Base-by-base conservation (phyloP, 768 basidiomycete genomes). In the Boletus reticulatus region DNA sequence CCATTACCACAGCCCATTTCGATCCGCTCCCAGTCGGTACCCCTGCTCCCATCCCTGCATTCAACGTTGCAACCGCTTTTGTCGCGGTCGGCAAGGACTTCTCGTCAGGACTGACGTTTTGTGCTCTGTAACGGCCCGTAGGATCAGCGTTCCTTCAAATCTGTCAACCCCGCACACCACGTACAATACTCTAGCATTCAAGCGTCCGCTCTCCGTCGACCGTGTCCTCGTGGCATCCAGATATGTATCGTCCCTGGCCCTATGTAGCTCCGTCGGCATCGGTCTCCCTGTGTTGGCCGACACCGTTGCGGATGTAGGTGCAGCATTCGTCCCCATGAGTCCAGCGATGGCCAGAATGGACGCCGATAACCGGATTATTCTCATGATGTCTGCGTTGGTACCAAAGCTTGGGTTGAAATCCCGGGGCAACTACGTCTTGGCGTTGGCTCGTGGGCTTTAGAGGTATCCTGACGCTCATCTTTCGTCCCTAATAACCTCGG, bases 191-290 rank as follows among this genome's bases (percentile, higher is more conserved):
- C 17, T 24, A 16, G 27, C 20, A 13, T 19, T 22, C 29, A 19
- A 9, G 12, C 36, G n/a, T 43, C 37, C 55, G 12, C 54, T 31
- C 38, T 27, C 47, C 43, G 56, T 49, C 44, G 60, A 50, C 44
- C 48, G 32, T 41, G 32, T 29, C 16, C 43, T 36, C 42, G 41
- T 44, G 41, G 52, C 38, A 12, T 37, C 52, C 50, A 63, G 39
- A 59, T 58, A 34, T 24, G 50, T 47, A 41, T 10, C 8, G 46
- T 52, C 56, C 61, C 52, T 52, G 50, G 48, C 32, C 48, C 55
- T 45, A 27, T 48, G 31, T 42, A 49, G 45, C 38, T 48, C 60
- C 55, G 57, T 65, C 42, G 66, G 51, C 43, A 20, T 56, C 53
- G 53, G 57, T 43, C 43, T 48, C n/a, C 44, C 19, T 20, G 14